Percentiles rank a stretch among this genome's conserved stretches.
These are phyloP conservation scores for Keqinozyma sinolaborantium DNA, from an alignment of 1,139 yeast species.

Conservation along the genomic window DNA sequence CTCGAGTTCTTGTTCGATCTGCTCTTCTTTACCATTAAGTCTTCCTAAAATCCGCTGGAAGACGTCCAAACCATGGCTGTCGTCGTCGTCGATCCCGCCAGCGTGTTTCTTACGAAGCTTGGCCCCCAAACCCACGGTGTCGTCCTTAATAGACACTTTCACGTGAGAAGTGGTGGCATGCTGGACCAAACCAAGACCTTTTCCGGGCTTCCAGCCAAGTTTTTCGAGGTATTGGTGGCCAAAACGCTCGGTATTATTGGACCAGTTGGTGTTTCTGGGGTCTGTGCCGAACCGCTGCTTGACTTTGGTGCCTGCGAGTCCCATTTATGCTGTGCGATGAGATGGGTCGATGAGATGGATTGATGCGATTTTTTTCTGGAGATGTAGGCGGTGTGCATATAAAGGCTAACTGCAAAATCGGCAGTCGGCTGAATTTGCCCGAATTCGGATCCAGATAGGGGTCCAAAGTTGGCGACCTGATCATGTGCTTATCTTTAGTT, in stretches of 20 bases:
- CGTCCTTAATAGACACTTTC: slow-evolving; percentile 77
- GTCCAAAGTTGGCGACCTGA: no score
- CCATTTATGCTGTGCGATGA: slow-evolving; percentile 46
- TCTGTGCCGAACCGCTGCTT: slow-evolving; percentile 88
- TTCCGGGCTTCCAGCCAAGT: slow-evolving; percentile 91
- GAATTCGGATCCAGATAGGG: no score
- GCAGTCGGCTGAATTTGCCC: no score
- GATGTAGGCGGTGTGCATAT: no score
- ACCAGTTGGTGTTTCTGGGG: slow-evolving; percentile 95
- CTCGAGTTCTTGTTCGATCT: slow-evolving; percentile 57
- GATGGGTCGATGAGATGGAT: no score
- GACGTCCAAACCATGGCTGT: slow-evolving; percentile 86
- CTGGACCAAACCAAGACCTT: slow-evolving; percentile 73
- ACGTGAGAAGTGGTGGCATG: slow-evolving; percentile 74
- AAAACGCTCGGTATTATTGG: slow-evolving; percentile 77
- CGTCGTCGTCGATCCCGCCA: slow-evolving; percentile 69
- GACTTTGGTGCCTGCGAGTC: slow-evolving; percentile 80
- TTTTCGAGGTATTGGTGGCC: slow-evolving; percentile 83
- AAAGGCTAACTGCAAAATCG: no score
- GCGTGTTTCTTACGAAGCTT: slow-evolving; percentile 52
- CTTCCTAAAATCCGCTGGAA: slow-evolving; percentile 89
- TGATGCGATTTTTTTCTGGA: no score
- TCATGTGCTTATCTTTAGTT: no score
- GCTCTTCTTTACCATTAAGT: slow-evolving; percentile 72
- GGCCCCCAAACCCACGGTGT: slow-evolving; percentile 85